Evolutionary conservation across 108 stramenopile species (phyloP).

Genomic region (Schizochytrium sp.): DNA sequence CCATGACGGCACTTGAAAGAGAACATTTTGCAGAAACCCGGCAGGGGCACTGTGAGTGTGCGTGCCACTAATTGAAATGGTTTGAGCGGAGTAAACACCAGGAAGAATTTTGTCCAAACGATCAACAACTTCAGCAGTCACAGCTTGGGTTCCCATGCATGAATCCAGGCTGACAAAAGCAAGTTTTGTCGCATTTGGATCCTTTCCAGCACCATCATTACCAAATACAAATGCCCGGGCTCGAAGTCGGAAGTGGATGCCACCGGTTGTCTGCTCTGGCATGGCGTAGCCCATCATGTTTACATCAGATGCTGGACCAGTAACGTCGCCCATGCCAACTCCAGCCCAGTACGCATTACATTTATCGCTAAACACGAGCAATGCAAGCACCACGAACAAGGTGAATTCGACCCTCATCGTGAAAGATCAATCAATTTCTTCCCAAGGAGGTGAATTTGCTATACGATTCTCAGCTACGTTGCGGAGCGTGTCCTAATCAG

Average conservation of each 20-base stretch:
- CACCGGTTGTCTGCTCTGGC: constrained; percentile 70
- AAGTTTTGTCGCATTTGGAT: constrained; percentile 63
- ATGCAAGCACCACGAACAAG: too few relatives aligned
- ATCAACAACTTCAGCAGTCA: constrained; percentile 68
- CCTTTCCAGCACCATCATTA: constrained; percentile 51
- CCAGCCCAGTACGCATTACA: constrained; percentile 53
- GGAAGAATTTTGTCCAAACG: constrained; percentile 24
- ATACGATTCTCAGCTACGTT: too few relatives aligned
- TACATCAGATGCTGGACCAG: constrained; percentile 59
- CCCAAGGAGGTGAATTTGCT: too few relatives aligned
- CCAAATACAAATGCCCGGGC: constrained; percentile 76
- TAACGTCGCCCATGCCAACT: constrained; percentile 41
- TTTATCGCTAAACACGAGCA: too few relatives aligned
- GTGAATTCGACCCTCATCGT: too few relatives aligned
- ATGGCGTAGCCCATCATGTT: constrained; percentile 67
- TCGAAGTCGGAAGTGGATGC: constrained; percentile 74
- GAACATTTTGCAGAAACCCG: constrained; percentile 78
- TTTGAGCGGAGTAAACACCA: constrained; percentile 61
- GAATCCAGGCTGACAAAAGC: constrained; percentile 78
- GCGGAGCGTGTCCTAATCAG: too few relatives aligned
- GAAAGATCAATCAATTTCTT: too few relatives aligned
- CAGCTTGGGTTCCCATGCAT: constrained; percentile 73
- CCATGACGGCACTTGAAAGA: constrained; percentile 74
- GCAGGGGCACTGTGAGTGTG: constrained; percentile 79
- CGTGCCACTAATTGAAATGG: constrained; percentile 71